Conservation (phyloP, 1,284 basidiomycete genomes). For the Cutaneotrichosporon cutaneum region DNA sequence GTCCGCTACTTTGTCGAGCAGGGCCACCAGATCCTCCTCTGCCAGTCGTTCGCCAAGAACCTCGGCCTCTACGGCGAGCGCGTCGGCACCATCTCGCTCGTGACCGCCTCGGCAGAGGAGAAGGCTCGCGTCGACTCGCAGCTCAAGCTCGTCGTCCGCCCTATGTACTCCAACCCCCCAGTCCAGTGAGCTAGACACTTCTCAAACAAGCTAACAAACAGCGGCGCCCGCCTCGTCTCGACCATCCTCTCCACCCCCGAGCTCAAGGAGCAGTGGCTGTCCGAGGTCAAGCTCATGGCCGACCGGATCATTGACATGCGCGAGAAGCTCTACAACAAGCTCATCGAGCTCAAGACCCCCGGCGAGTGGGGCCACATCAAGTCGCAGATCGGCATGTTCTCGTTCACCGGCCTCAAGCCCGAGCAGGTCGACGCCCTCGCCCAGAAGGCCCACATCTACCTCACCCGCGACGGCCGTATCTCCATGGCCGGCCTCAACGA, state of each 20-base stretch:
- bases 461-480: constrained; percentile 70
- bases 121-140: constrained; percentile 87
- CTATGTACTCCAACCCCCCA: constrained; percentile 98
- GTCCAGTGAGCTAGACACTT: constrained; percentile 58
- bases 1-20: constrained; percentile 89
- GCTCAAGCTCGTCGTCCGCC: constrained; percentile 91
- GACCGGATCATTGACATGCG: constrained; percentile 96
- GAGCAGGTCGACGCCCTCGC: constrained; percentile 83
- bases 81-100: constrained; percentile 87
- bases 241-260: constrained; percentile 73
- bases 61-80: constrained; percentile 98
- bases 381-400: constrained; percentile 77
- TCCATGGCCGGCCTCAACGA: constrained; percentile 95
- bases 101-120: constrained; percentile 71
- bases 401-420: constrained; percentile 77
- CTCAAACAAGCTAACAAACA: constrained; percentile 30
- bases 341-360: constrained; percentile 84
- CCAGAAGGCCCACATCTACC: constrained; percentile 89
- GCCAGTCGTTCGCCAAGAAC: constrained; percentile 99
- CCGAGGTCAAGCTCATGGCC: constrained; percentile 92
- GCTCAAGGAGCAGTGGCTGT: constrained; percentile 81
- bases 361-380: constrained; percentile 96
- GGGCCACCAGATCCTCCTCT: constrained; percentile 80
- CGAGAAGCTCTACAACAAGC: constrained; percentile 72
- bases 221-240: constrained; percentile 83